Evolutionary conservation across 2,329 filamentous ascomycete genomes (phyloP), one percentile per base, ranked within the genome.

Genomic region (Ophiosphaerella herpotricha): DNA sequence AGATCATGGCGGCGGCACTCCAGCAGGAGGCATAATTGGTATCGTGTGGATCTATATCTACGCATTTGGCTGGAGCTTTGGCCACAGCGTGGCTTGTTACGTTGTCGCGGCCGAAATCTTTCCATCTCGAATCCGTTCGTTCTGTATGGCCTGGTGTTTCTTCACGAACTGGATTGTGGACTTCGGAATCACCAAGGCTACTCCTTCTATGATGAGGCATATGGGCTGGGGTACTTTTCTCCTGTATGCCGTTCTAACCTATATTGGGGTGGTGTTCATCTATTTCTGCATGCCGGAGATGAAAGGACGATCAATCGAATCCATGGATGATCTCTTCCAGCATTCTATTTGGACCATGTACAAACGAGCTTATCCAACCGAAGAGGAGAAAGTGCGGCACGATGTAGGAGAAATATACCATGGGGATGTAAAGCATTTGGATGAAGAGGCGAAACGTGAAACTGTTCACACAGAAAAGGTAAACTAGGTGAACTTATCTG

Each of bases 331-430:
- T 39, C 50, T 72, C 21, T 71, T 72, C 50, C 55, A 69, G 44
- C 56, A 68, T 35, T 67, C 66, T 2, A 55, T 76, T n/a, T 77
- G 72, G 71, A 70, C 68, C 0, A 76, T 77, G 75, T 76, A 63
- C 61, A 66, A 65, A 41, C 70, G 72, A 36, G 74, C 74, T 1
- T 76, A 76, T 51, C 73, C 73, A 2, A 74, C 64, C 0, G 64
- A 72, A 39, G 68, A 69, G 38, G 68, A 70, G 16, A 71, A 70
- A 46, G 56, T 69, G 12, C 59, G 70, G 4, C 63, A 66, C 16
- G 67, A 68, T 59, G 66, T 73, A 53, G 34, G 58, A 58, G 54
- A 57, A 21, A 45, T 57, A n/a, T 21, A 55, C 53, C 34, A 37
- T 37, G 21, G 24, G 12, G 26, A 32, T 13, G 31, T 16, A 26